Percentiles rank a stretch among this genome's conserved stretches.
These are phyloP conservation scores for Gonapodya prolifera DNA, from an alignment of 192 early-diverging fungal genomes.

Conservation along the genomic window DNA sequence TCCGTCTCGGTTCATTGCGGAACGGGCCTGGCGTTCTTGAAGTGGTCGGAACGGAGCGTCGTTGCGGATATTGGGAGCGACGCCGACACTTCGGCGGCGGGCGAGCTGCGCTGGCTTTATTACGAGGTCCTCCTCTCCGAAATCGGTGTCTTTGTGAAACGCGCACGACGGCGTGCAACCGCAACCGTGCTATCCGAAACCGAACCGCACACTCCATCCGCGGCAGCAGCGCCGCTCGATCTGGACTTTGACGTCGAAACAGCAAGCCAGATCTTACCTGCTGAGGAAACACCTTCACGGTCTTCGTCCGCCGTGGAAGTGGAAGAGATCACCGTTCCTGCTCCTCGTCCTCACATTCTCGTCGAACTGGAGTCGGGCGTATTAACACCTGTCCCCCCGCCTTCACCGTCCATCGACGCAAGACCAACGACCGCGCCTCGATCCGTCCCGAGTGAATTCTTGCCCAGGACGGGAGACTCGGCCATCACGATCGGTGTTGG, in stretches of 20 bases:
- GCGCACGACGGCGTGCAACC: too few relatives aligned
- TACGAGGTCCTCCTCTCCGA: background rate
- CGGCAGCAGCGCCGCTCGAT: background rate
- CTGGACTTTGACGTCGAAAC: background rate
- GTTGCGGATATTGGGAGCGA: background rate
- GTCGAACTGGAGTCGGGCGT: too few relatives aligned
- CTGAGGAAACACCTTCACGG: background rate
- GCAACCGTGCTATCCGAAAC: too few relatives aligned
- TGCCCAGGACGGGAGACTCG: background rate
- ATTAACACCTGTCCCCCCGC: background rate
- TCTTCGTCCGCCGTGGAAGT: background rate
- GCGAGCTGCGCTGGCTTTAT: too few relatives aligned
- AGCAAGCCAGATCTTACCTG: background rate
- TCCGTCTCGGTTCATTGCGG: background rate
- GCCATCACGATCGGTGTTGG: background rate
- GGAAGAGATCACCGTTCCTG: background rate
- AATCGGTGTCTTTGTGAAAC: background rate
- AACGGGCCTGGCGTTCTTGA: background rate
- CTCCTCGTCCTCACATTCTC: background rate
- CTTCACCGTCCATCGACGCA: background rate
- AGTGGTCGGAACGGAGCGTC: background rate
- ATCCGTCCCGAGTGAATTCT: background rate
- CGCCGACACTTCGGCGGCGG: background rate
- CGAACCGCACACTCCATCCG: background rate
- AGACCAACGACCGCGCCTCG: background rate